Evolutionary conservation across 192 early-diverging fungal genomes (phyloP).

Genomic region (Coemansia aciculifera): DNA sequence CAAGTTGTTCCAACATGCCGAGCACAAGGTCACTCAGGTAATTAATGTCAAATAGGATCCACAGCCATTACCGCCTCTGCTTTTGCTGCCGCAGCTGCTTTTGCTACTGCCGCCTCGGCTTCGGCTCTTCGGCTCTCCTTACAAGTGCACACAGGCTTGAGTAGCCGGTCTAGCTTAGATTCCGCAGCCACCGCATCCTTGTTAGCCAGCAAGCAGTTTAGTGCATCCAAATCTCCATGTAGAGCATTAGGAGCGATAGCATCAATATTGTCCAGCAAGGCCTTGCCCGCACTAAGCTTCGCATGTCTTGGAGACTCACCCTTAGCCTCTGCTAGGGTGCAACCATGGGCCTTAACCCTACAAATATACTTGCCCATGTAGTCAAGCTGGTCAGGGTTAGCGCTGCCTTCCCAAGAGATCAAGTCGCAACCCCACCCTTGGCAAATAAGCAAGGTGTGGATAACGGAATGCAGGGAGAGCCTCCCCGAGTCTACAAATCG

Average conservation of each 20-base stretch:
- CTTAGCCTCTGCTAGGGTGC: slow-evolving; percentile 12
- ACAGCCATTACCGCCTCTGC: background rate
- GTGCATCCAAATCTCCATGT: slow-evolving; percentile 28
- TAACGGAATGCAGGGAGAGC: slow-evolving; percentile 49
- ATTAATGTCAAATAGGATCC: background rate
- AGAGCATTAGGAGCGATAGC: slow-evolving; percentile 44
- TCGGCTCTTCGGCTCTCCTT: slow-evolving; percentile 19
- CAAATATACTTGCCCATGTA: slow-evolving; percentile 33
- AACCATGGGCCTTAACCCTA: slow-evolving; percentile 29
- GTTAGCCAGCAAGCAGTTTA: slow-evolving; percentile 4
- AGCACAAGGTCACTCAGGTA: background rate
- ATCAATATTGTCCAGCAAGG: slow-evolving; percentile 31
- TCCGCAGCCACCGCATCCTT: background rate
- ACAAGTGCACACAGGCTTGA: slow-evolving; percentile 48
- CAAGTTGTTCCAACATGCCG: background rate
- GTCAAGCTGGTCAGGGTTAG: slow-evolving; percentile 38
- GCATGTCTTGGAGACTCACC: slow-evolving; percentile 50
- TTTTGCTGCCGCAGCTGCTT: background rate
- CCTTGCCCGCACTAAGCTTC: slow-evolving; percentile 30
- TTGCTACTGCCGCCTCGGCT: slow-evolving; percentile 12
- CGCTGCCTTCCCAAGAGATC: slow-evolving; percentile 25
- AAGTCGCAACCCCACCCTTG: slow-evolving; percentile 50
- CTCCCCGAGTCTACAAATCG: slow-evolving; percentile 53
- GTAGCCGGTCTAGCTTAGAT: slow-evolving; percentile 29
- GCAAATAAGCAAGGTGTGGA: slow-evolving; percentile 44